A percentile compares a stretch with the other conserved stretches of the same genome.
Evolutionary conservation across 192 early-diverging fungal genomes (phyloP).

Genomic region (Coemansia sp.): DNA sequence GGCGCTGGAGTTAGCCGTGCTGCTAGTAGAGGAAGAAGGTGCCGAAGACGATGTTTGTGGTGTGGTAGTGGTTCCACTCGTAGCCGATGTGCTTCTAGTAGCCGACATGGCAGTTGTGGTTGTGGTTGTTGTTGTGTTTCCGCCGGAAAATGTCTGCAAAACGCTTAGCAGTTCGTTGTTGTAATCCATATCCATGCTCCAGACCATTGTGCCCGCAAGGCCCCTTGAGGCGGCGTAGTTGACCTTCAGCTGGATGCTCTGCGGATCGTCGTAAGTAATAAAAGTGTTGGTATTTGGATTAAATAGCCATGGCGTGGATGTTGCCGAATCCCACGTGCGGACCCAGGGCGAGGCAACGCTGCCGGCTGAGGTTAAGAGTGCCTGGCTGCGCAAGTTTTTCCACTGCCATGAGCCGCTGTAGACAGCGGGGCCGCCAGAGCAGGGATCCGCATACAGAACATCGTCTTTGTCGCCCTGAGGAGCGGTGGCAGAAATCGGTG

Average conservation of each 20-base stretch:
- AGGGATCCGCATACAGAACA: conserved; percentile 52
- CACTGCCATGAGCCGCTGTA: conserved; percentile 62
- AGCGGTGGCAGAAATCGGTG: conserved; percentile 5
- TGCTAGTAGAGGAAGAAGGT: background rate
- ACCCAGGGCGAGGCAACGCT: conserved; percentile 54
- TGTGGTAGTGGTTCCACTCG: background rate
- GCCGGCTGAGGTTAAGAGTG: conserved; percentile 15
- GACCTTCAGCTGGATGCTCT: conserved; percentile 59
- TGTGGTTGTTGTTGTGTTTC: conserved; percentile 2
- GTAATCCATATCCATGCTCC: conserved; percentile 63
- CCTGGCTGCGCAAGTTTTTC: conserved; percentile 57
- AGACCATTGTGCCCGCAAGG: conserved; percentile 65
- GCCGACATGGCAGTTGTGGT: background rate
- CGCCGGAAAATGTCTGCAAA: background rate
- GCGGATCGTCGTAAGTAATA: conserved; percentile 67
- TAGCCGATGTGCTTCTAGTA: background rate
- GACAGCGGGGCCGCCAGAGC: conserved; percentile 40
- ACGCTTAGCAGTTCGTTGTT: conserved; percentile 57
- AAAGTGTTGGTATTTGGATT: conserved; percentile 55
- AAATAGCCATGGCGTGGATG: conserved; percentile 69
- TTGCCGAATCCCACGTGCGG: conserved; percentile 57
- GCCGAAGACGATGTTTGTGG: background rate
- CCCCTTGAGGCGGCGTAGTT: conserved; percentile 54
- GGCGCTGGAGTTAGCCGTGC: background rate
- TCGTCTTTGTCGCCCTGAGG: conserved; percentile 58